A percentile compares a stretch with the other conserved stretches of the same genome.
Evolutionary conservation across 2,329 filamentous ascomycete species (phyloP).

Genomic region (Coccinonectria pachysandricola): DNA sequence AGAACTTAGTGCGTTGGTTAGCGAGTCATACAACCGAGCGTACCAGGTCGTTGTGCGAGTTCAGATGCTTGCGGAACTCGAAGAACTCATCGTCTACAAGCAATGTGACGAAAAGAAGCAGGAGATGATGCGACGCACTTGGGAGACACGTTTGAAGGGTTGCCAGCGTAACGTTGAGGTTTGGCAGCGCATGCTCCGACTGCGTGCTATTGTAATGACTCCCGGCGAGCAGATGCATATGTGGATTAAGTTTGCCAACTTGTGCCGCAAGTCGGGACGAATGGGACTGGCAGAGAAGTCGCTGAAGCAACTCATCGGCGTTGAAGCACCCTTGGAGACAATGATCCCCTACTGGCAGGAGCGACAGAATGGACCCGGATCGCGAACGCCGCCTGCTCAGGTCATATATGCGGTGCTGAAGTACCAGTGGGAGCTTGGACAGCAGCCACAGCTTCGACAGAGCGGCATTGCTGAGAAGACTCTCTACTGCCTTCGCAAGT

Average conservation of each 20-base stretch:
- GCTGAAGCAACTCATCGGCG: conserved; percentile 77
- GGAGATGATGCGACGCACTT: conserved; percentile 82
- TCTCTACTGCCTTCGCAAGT: conserved; percentile 47
- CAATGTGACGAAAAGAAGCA: conserved; percentile 84
- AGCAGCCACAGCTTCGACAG: conserved; percentile 37
- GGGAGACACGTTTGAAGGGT: conserved; percentile 89
- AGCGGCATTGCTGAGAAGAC: conserved; percentile 42
- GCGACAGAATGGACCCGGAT: conserved; percentile 11
- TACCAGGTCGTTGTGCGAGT: conserved; percentile 97
- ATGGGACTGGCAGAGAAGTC: conserved; percentile 95
- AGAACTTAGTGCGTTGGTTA: conserved; percentile 90
- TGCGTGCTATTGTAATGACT: conserved; percentile 82
- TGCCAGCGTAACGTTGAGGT: conserved; percentile 97
- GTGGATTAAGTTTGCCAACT: conserved; percentile 99
- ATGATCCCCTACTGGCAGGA: conserved; percentile 51
- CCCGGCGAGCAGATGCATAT: conserved; percentile 94
- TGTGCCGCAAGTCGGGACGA: conserved; percentile 91
- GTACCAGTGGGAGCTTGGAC: conserved; percentile 85
- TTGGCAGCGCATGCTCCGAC: conserved; percentile 96
- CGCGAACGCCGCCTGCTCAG: conserved; percentile 52
- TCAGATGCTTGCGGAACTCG: conserved; percentile 96
- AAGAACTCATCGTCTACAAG: conserved; percentile 97
- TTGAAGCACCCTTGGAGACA: conserved; percentile 50
- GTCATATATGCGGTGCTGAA: conserved; percentile 96
- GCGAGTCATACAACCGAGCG: conserved; percentile 94